A percentile compares a stretch with the other conserved stretches of the same genome.
Conservation (phyloP, 1,284 basidiomycete genomes). For the Ustilago vetiveriae region DNA sequence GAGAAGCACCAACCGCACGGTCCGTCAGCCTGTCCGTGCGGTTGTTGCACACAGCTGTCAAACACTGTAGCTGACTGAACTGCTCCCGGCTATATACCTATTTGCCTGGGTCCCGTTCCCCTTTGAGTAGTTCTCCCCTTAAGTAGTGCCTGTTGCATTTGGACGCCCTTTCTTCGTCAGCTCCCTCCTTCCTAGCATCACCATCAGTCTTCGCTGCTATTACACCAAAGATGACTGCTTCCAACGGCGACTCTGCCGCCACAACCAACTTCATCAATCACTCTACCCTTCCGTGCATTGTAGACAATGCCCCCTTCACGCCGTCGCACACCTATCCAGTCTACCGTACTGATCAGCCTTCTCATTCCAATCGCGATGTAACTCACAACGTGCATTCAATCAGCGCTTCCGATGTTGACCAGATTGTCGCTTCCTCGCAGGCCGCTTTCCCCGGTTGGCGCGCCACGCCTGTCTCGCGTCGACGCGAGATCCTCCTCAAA, state of each 20-base stretch:
- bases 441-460: slow-evolving; percentile 44
- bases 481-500: slow-evolving; percentile 47
- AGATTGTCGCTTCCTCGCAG: slow-evolving; percentile 17
- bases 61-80: too few species aligned
- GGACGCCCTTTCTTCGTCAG: too few species aligned
- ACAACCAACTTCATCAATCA: slow-evolving; percentile 24
- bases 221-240: neutral
- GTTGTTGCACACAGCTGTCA: too few species aligned
- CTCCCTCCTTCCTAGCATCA: too few species aligned
- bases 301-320: slow-evolving; percentile 54
- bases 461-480: slow-evolving; percentile 32
- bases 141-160: too few species aligned
- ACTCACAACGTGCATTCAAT: slow-evolving; percentile 30
- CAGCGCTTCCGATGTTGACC: slow-evolving; percentile 15
- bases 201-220: too few species aligned
- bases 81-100: too few species aligned
- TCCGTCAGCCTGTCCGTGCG: too few species aligned
- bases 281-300: slow-evolving; percentile 53
- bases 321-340: slow-evolving; percentile 54
- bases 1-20: too few species aligned
- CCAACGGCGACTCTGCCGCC: slow-evolving; percentile 3
- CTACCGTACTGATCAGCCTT: slow-evolving; percentile 38
- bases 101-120: too few species aligned
- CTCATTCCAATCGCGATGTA: slow-evolving; percentile 18
- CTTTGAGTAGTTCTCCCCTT: too few species aligned